Conservation (phyloP, 1,139 yeast species). For the Candida sp. region DNA sequence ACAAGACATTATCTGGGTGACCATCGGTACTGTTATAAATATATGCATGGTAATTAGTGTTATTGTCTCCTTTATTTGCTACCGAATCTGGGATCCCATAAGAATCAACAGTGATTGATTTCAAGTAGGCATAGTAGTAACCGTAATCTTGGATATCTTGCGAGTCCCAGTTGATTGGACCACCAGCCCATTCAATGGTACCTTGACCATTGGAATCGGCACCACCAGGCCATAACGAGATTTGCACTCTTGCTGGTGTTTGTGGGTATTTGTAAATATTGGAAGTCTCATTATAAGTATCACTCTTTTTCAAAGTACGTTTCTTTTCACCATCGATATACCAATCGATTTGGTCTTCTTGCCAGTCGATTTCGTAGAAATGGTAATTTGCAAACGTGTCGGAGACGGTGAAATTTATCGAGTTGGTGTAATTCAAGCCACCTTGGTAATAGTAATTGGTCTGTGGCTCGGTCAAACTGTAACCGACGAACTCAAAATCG, state of each 20-base stretch:
- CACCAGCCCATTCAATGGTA: slow-evolving; percentile 95
- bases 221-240: slow-evolving; percentile 91
- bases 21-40: slow-evolving; percentile 51
- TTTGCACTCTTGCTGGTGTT: slow-evolving; percentile 83
- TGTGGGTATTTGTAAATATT: slow-evolving; percentile 72
- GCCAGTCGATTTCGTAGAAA: slow-evolving; percentile 82
- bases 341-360: slow-evolving; percentile 71
- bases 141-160: slow-evolving; percentile 71
- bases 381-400: slow-evolving; percentile 69
- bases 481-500: slow-evolving; percentile 85
- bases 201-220: slow-evolving; percentile 61
- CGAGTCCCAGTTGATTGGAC: slow-evolving; percentile 78
- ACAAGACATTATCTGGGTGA: slow-evolving; percentile 40
- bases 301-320: slow-evolving; percentile 63
- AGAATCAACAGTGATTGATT: slow-evolving; percentile 59
- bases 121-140: slow-evolving; percentile 67
- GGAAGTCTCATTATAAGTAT: slow-evolving; percentile 67
- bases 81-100: slow-evolving; percentile 63
- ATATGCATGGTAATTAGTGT: slow-evolving; percentile 46
- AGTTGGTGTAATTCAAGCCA: slow-evolving; percentile 62
- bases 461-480: slow-evolving; percentile 61
- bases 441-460: slow-evolving; percentile 81
- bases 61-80: slow-evolving; percentile 22
- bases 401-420: slow-evolving; percentile 41
- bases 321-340: slow-evolving; percentile 64